Percentiles rank a stretch among this genome's conserved stretches.
These are phyloP conservation scores for Wallacemonas sp. DNA, from an alignment of 208 protist species.

Conservation along the genomic window DNA sequence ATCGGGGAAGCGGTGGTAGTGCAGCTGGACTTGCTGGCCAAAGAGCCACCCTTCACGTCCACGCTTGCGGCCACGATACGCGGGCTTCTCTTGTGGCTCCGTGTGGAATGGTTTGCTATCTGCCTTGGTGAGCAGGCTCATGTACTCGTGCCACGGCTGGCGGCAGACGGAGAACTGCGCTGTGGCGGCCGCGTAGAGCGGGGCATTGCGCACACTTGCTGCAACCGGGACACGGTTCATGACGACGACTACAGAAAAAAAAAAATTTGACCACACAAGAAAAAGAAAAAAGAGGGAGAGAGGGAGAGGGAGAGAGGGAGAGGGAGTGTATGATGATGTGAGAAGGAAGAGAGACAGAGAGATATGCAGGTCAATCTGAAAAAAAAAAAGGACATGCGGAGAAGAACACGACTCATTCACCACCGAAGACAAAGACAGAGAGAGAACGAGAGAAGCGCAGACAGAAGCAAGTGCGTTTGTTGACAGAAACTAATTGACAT, in stretches of 20 bases:
- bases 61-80: slow-evolving; percentile 81
- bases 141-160: slow-evolving; percentile 86
- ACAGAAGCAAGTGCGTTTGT: neutral
- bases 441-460: slow-evolving; percentile 12
- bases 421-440: neutral
- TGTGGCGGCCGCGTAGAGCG: slow-evolving; percentile 72
- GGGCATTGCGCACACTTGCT: slow-evolving; percentile 29
- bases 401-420: slow-evolving; percentile 12
- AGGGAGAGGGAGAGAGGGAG: slow-evolving; percentile 7
- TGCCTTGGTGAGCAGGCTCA: slow-evolving; percentile 70
- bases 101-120: slow-evolving; percentile 78
- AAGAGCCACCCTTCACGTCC: slow-evolving; percentile 88
- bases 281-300: slow-evolving; percentile 13
- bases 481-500: too few species aligned
- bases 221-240: slow-evolving; percentile 33
- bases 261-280: slow-evolving; percentile 11
- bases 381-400: slow-evolving; percentile 12
- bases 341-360: slow-evolving; percentile 14
- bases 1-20: slow-evolving; percentile 89
- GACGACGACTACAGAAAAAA: slow-evolving; percentile 16
- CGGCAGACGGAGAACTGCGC: slow-evolving; percentile 80
- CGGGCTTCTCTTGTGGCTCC: slow-evolving; percentile 73
- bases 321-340: slow-evolving; percentile 6
- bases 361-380: neutral
- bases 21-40: slow-evolving; percentile 87